Conservation (phyloP, 495 filamentous ascomycete genomes). For the Clohesyomyces aquaticus region DNA sequence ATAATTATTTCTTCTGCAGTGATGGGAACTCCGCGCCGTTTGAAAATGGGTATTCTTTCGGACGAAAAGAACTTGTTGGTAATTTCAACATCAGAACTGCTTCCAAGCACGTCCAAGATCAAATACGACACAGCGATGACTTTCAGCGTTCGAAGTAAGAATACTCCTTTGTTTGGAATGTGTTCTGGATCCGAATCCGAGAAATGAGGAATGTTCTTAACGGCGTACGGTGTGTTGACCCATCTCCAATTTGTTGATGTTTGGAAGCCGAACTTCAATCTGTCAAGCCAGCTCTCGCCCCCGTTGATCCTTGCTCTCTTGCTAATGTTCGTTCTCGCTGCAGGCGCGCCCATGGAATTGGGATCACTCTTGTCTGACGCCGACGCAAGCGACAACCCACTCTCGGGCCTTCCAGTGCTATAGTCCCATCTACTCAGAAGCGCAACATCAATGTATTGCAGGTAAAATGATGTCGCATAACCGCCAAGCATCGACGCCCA, state of each 20-base stretch:
- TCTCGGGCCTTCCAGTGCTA: neutral
- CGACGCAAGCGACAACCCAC: neutral
- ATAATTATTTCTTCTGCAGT: neutral
- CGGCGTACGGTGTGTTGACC: neutral
- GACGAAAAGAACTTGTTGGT: neutral
- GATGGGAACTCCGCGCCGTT: neutral
- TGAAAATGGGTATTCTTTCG: constrained; percentile 2
- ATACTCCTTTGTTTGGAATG: neutral
- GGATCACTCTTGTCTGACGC: neutral
- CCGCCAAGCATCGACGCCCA: constrained; percentile 1
- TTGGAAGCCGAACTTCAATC: neutral
- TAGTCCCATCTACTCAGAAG: neutral
- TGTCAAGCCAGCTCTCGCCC: neutral
- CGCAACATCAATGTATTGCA: constrained; percentile 11
- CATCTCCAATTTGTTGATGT: neutral
- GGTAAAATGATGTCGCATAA: constrained; percentile 2
- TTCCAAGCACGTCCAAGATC: neutral
- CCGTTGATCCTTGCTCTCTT: neutral
- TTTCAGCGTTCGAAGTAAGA: neutral
- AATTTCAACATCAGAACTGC: neutral
- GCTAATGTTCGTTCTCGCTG: neutral
- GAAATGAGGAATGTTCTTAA: neutral
- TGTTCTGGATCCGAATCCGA: neutral
- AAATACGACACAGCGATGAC: neutral
- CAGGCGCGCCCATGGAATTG: neutral